phyloP scores from a whole-genome alignment of 2,329 filamentous ascomycete species.

The Exutisphaerella laricina region DNA sequence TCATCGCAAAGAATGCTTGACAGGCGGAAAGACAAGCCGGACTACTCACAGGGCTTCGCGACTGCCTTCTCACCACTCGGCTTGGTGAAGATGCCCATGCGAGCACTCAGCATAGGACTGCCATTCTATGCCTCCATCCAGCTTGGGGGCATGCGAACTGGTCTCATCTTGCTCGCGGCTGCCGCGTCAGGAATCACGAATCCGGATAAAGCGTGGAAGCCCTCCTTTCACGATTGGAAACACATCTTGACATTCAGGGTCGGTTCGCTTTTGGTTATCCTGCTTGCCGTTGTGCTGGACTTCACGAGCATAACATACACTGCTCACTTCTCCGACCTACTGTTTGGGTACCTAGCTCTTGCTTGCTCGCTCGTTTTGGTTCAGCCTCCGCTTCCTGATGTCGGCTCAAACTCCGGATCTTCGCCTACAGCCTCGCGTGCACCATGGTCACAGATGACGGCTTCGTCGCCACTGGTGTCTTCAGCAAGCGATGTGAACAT shows the following conservation, averaged over 20 bases:
- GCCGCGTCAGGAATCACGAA: constrained; percentile 41
- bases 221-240: constrained; percentile 25
- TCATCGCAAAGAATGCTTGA: constrained; percentile 28
- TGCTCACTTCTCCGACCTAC: constrained; percentile 27
- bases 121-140: constrained; percentile 54
- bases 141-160: constrained; percentile 50
- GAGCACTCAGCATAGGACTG: constrained; percentile 33
- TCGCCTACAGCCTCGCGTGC: constrained; percentile 16
- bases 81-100: constrained; percentile 18
- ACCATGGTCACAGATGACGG: constrained; percentile 14
- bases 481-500: constrained; percentile 38
- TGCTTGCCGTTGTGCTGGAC: constrained; percentile 33
- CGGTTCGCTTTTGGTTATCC: constrained; percentile 34
- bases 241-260: constrained; percentile 35
- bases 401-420: constrained; percentile 8
- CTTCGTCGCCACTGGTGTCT: constrained; percentile 31
- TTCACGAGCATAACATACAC: constrained; percentile 29
- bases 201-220: constrained; percentile 19
- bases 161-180: constrained; percentile 46
- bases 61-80: constrained; percentile 14
- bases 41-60: constrained; percentile 8
- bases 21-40: constrained; percentile 27
- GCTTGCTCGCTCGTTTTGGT: constrained; percentile 40
- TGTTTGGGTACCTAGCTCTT: constrained; percentile 46
- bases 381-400: constrained; percentile 43